Base-by-base conservation (phyloP, 2,329 filamentous ascomycete species). In the Parastagonospora nodorum region DNA sequence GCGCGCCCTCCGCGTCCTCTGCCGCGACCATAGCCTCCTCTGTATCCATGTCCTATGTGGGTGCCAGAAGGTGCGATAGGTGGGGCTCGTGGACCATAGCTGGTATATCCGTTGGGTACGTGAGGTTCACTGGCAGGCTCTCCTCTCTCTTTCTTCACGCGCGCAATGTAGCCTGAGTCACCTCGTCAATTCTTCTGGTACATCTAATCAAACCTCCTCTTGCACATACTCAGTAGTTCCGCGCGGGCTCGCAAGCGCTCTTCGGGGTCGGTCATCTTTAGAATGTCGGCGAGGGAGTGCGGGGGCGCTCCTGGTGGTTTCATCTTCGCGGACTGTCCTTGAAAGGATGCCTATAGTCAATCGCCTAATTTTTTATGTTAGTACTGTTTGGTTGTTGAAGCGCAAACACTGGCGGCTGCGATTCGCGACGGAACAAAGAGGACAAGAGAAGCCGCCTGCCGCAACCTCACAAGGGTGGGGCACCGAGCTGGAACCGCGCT, bases 181-280 rank as follows among this genome's bases (percentile, higher is more conserved):
- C 12, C 29, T 29, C 28, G 58, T 68, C 44, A 62, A 49, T 9
- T 51, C 24, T 27, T 5, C 19, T 3, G 19, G 19, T 42, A 36
- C 41, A 30, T 16, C 14, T 12, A 19, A 16, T 31, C 2, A n/a
- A 16, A 15, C 35, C 44, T 51, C 44, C 42, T 58, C 36, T 58
- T 55, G 33, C 50, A 64, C 65, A 27, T 66, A 67, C 66, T 68
- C 40, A 49, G 56, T n/a, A 67, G 44, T 45, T 66, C 64, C 35
- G 66, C 64, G 37, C 47, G 47, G 7, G 66, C 66, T 42, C 58
- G 56, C 40, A 60, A 39, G 28, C 51, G 46, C 33, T 63, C 62
- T 30, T 57, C 51, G 8, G 55, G 53, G 9, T 59, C 61, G 36
- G 56, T 59, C 43, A 69, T 63, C 10, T 59, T 54, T n/a, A 50